Evolutionary conservation across 345 rosid species (phyloP), one percentile per base, ranked within the genome.

Genomic region (Physaria fendleri): DNA sequence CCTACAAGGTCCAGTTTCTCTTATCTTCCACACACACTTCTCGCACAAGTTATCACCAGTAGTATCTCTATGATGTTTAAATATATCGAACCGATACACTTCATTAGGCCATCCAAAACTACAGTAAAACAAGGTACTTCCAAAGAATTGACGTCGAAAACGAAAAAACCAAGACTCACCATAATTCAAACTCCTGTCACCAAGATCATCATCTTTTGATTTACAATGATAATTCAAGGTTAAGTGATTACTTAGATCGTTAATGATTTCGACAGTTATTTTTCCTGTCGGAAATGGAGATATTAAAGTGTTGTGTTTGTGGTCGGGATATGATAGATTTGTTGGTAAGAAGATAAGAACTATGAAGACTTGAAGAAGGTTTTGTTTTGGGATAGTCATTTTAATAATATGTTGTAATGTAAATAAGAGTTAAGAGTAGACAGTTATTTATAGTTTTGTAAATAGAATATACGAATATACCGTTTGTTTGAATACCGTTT

Each of bases 21-120:
- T 46, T 21, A 66, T 48, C 64, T 47, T 66, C 71, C 64, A 56
- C 33, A 2, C 4, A 37, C 64, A 66, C 47, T 25, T 66, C 25
- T 56, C 11, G 18, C 64, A 66, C 63, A 40, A 38, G 25, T 27
- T 8, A 20, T 56, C 49, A 39, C 32, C 25, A 2, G 20, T 4
- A 23, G 14, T 28, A 32, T 56, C 64, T 56, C 64, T 29, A 8
- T 48, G 25, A 21, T 66, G 64, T 39, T 7, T 24, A 38, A 29
- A 66, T 47, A 57, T 66, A n/a, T 47, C 13, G 34, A 57, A 57
- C 51, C 1, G 14, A 12, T 38, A 6, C 5, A 3, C 24, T 47
- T n/a, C 32, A 20, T 13, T 29, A 18, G 15, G 1, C 56, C 40
- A 50, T 30, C 32, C 6, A 42, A 59, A 43, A 3, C 3, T 13